Conservation (phyloP, 2,329 filamentous ascomycete genomes). For the Coniochaeta pulveracea region DNA sequence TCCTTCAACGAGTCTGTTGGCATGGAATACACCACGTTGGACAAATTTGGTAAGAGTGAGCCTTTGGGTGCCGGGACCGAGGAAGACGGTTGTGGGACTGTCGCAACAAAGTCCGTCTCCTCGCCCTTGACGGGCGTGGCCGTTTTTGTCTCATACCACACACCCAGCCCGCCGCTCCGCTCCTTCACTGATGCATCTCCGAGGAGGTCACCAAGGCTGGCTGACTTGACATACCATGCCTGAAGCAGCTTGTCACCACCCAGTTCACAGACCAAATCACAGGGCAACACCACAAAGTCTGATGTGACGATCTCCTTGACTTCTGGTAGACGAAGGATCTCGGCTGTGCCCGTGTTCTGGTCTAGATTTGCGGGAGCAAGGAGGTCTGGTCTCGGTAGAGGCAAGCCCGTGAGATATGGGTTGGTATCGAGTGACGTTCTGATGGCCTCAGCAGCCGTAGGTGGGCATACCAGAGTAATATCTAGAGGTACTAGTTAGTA, state of each 20-base stretch:
- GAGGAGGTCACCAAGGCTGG: slow-evolving; percentile 52
- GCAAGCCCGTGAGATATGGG: slow-evolving; percentile 63
- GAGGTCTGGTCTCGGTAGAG: slow-evolving; percentile 61
- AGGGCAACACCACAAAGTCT: slow-evolving; percentile 86
- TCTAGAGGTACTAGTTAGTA: no score
- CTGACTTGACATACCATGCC: slow-evolving; percentile 82
- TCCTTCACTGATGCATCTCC: slow-evolving; percentile 28
- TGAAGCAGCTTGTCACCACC: slow-evolving; percentile 74
- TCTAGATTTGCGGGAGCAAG: slow-evolving; percentile 66
- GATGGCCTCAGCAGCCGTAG: slow-evolving; percentile 54
- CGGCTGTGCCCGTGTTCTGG: slow-evolving; percentile 78
- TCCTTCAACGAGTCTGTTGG: slow-evolving; percentile 86
- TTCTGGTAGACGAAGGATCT: slow-evolving; percentile 76
- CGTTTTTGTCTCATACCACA: slow-evolving; percentile 81
- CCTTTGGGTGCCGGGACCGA: slow-evolving; percentile 47
- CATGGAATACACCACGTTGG: slow-evolving; percentile 74
- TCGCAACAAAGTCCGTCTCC: slow-evolving; percentile 85
- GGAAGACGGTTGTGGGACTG: slow-evolving; percentile 51
- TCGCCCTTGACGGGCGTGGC: slow-evolving; percentile 74
- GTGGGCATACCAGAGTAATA: slow-evolving; percentile 53
- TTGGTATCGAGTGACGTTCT: slow-evolving; percentile 63
- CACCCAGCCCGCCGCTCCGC: slow-evolving; percentile 65
- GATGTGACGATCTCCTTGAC: slow-evolving; percentile 67
- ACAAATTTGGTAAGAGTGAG: slow-evolving; percentile 56
- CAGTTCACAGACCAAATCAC: slow-evolving; percentile 85